Conservation (phyloP, 2,329 filamentous ascomycete species). For the Leptographium wingfieldii region DNA sequence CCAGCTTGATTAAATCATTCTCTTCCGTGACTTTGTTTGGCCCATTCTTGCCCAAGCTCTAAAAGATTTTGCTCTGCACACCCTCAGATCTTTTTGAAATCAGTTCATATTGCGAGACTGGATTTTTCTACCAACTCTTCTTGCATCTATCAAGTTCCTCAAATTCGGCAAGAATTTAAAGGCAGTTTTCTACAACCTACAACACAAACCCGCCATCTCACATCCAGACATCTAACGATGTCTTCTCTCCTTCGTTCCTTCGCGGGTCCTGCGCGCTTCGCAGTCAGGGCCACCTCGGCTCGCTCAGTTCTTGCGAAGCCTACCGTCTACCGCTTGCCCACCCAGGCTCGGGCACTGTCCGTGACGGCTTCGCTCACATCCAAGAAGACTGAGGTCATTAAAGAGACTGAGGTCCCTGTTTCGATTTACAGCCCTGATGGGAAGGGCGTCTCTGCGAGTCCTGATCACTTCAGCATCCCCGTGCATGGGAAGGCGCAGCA, state of each 20-base stretch:
- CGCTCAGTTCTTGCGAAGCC: constrained; percentile 13
- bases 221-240: constrained; percentile 12
- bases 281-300: constrained; percentile 16
- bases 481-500: constrained; percentile 22
- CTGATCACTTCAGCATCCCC: constrained; percentile 43
- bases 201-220: not conserved
- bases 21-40: not conserved
- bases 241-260: constrained; percentile 16
- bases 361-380: constrained; percentile 21
- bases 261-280: constrained; percentile 18
- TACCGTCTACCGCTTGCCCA: constrained; percentile 4
- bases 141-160: not conserved
- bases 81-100: too few species aligned
- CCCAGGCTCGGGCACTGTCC: constrained; percentile 22
- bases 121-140: too few species aligned
- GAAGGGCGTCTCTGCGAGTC: constrained; percentile 28
- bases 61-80: not conserved
- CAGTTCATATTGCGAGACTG: too few species aligned
- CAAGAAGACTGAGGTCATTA: constrained; percentile 34
- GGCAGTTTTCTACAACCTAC: not conserved
- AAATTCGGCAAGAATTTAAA: not conserved
- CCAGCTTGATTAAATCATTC: not conserved
- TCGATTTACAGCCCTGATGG: constrained; percentile 37
- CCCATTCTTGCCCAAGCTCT: not conserved
- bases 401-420: constrained; percentile 44